Base-by-base conservation (phyloP, 2,329 filamentous ascomycete species). In the Waltergamsia citrina region DNA sequence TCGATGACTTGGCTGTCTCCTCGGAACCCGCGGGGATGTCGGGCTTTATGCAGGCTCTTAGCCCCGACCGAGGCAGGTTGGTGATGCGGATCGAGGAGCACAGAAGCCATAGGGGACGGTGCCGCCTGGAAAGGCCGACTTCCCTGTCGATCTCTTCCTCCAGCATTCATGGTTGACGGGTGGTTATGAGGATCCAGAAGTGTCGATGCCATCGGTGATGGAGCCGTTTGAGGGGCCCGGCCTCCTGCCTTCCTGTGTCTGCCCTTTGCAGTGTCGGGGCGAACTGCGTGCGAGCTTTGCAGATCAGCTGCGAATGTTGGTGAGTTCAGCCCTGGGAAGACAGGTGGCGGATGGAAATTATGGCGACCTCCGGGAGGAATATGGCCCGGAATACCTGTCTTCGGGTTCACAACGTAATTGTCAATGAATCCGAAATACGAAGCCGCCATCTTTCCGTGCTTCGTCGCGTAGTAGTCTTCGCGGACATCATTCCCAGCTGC, bases 401-500 rank as follows among this genome's bases (percentile, higher is more conserved):
- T 80, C 4, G 79, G 77, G 46, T 85, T 85, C 32, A 79, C 74
- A 11, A 81, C 76, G 48, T 98, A 98, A 45, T 94, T 88, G 51
- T 95, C 87, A 38, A 95, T 66, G 54, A 98, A 98, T 3, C 88
- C 87, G 49, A 92, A 88, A 53, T 95, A 92, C 0, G 90, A 96
- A 12, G 87, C 85, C n/a, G 92, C 81, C 85, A 98, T 94, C 62
- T 98, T 98, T 41, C 88, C 85, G 49, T 98, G 88, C 51, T 95
- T 95, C 8, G 87, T 86, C 16, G 85, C 79, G 51, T 92, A 96
- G 54, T 96, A 96, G 46, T 95, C 88, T 38, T 92, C 85, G 9
- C 92, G 78, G 8, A 87, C 71, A 51, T 87, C 82, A 6, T 31
- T 14, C 42, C 48, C 54, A 35, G 44, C 53, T 39, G 38, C 59